These are phyloP conservation scores for Biscogniauxia sp. DNA, from an alignment of 2,329 filamentous ascomycete genomes.

Conservation along the genomic window DNA sequence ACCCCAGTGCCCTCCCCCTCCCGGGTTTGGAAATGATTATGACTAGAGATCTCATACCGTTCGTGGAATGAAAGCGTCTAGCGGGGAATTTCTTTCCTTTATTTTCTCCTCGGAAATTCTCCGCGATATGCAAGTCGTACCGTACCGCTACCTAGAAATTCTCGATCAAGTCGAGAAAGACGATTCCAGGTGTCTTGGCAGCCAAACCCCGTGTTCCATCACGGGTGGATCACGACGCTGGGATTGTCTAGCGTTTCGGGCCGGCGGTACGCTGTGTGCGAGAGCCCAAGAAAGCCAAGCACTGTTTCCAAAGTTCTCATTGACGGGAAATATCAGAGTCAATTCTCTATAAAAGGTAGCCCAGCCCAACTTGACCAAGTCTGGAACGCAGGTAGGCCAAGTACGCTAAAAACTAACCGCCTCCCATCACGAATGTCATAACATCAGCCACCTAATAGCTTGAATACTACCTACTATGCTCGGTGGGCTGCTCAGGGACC, in stretches of 20 bases:
- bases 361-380: neutral
- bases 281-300: neutral
- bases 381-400: neutral
- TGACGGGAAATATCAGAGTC: neutral
- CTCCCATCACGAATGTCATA: neutral
- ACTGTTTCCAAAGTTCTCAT: neutral
- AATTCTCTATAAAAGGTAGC: neutral
- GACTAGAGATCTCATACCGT: neutral
- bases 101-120: neutral
- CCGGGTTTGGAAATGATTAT: too few relatives aligned
- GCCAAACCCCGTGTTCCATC: neutral
- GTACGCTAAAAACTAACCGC: neutral
- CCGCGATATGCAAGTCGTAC: neutral
- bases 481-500: slow-evolving; percentile 18
- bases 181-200: neutral
- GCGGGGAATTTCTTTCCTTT: too few relatives aligned
- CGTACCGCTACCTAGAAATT: neutral
- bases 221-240: neutral
- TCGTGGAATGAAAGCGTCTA: neutral
- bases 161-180: neutral
- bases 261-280: neutral
- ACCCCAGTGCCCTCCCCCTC: neutral
- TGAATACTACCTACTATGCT: neutral
- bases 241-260: neutral
- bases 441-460: neutral